Evolutionary conservation across 1,284 basidiomycete genomes (phyloP).

Genomic region (Irpex sp.): DNA sequence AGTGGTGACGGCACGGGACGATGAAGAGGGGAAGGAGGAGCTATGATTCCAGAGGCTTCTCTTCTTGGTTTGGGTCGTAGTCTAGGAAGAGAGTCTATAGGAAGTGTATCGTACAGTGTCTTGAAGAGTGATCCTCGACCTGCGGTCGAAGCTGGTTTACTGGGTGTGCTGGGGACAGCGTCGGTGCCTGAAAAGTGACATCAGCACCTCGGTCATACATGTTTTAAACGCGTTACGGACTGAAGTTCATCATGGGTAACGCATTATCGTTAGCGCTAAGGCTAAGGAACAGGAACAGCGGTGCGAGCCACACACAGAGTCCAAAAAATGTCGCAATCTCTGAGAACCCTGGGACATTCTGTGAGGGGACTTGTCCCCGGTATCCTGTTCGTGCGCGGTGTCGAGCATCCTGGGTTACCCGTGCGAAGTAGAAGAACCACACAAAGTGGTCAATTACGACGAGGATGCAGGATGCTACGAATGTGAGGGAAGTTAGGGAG

Average conservation of each 20-base stretch:
- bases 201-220: background rate
- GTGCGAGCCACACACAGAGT: slow-evolving; percentile 88
- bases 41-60: slow-evolving; percentile 28
- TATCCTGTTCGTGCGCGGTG: slow-evolving; percentile 39
- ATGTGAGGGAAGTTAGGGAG: slow-evolving; percentile 76
- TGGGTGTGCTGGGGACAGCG: slow-evolving; percentile 20
- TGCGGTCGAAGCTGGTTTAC: slow-evolving; percentile 11
- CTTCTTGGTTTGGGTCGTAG: slow-evolving; percentile 22
- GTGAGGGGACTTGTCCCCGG: slow-evolving; percentile 24
- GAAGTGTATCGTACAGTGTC: slow-evolving; percentile 24
- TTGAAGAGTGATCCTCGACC: slow-evolving; percentile 30
- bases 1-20: slow-evolving; percentile 16
- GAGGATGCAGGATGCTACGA: slow-evolving; percentile 77
- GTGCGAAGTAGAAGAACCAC: slow-evolving; percentile 92
- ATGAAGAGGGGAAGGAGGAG: slow-evolving; percentile 23
- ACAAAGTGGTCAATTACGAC: slow-evolving; percentile 88
- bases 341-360: slow-evolving; percentile 58
- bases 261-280: slow-evolving; percentile 94
- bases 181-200: slow-evolving; percentile 2
- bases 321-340: slow-evolving; percentile 89
- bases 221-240: slow-evolving; percentile 13
- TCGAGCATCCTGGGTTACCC: slow-evolving; percentile 47
- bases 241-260: slow-evolving; percentile 49
- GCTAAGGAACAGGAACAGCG: slow-evolving; percentile 88
- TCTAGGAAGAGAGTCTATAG: slow-evolving; percentile 24